Percentiles rank a stretch among this genome's conserved stretches.
These are phyloP conservation scores for Chalara sp. DNA, from an alignment of 2,329 filamentous ascomycete species.

Conservation along the genomic window DNA sequence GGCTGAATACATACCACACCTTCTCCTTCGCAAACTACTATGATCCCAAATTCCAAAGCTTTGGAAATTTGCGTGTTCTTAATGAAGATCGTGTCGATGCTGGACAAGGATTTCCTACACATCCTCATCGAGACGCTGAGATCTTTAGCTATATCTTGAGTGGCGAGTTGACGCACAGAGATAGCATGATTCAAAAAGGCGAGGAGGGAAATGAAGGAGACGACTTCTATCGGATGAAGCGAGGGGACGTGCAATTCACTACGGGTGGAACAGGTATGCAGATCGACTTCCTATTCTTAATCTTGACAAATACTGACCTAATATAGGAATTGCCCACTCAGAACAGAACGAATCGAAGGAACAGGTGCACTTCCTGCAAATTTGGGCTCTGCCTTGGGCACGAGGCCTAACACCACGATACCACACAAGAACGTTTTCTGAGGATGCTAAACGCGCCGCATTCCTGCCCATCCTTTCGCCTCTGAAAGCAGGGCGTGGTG, in stretches of 20 bases:
- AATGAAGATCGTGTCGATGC: constrained; percentile 81
- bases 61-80: constrained; percentile 73
- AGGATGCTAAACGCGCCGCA: constrained; percentile 62
- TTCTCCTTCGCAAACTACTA: constrained; percentile 70
- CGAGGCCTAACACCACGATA: constrained; percentile 67
- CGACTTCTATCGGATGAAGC: constrained; percentile 62
- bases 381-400: constrained; percentile 79
- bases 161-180: constrained; percentile 81
- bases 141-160: constrained; percentile 86
- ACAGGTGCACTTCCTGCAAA: constrained; percentile 80
- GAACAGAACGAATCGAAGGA: constrained; percentile 71
- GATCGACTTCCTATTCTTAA: neutral
- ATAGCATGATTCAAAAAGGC: constrained; percentile 72
- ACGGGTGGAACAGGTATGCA: constrained; percentile 66
- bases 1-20: constrained; percentile 82
- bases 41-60: constrained; percentile 55
- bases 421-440: constrained; percentile 65
- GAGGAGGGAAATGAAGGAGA: constrained; percentile 47
- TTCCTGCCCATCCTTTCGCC: constrained; percentile 74
- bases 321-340: constrained; percentile 62
- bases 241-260: constrained; percentile 85
- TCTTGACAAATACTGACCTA: constrained; percentile 10
- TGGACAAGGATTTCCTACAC: constrained; percentile 73
- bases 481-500: constrained; percentile 58
- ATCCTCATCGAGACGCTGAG: constrained; percentile 79